phyloP scores from a whole-genome alignment of 257 asterid species.

The Prunella vulgaris region DNA sequence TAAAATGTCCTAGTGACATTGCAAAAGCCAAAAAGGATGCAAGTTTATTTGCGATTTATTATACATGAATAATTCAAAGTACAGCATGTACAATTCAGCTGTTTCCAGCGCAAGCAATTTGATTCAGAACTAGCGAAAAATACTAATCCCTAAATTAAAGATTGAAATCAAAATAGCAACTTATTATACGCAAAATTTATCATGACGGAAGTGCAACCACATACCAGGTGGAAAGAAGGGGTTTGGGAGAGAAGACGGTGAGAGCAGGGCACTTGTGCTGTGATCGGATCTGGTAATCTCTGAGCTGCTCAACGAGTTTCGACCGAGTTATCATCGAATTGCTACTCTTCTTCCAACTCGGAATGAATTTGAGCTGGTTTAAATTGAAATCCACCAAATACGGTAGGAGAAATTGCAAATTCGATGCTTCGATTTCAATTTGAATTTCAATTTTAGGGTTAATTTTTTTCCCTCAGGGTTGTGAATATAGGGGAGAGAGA shows the following conservation, averaged over 20 bases:
- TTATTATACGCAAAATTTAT: not conserved
- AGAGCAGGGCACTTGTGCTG: slow-evolving; percentile 78
- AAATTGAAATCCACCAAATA: not conserved
- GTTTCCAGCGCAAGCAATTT: not conserved
- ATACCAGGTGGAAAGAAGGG: slow-evolving; percentile 62
- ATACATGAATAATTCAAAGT: not conserved
- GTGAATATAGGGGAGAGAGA: not conserved
- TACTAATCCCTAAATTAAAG: not conserved
- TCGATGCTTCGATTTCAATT: not conserved
- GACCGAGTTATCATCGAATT: slow-evolving; percentile 78
- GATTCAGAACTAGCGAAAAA: not conserved
- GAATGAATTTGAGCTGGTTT: not conserved
- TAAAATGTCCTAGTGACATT: not conserved
- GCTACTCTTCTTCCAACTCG: not conserved
- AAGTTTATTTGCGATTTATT: not conserved
- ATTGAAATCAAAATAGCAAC: not conserved
- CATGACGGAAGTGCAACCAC: not conserved
- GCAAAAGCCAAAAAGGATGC: not conserved
- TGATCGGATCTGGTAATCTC: slow-evolving; percentile 90
- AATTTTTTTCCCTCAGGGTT: not conserved
- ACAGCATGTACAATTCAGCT: not conserved
- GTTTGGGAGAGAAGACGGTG: slow-evolving; percentile 69
- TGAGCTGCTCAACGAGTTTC: slow-evolving; percentile 82
- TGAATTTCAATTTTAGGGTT: not conserved
- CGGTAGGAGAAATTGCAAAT: not conserved